Base-by-base conservation (phyloP, 345 rosid species). In the Euclidium syriacum region DNA sequence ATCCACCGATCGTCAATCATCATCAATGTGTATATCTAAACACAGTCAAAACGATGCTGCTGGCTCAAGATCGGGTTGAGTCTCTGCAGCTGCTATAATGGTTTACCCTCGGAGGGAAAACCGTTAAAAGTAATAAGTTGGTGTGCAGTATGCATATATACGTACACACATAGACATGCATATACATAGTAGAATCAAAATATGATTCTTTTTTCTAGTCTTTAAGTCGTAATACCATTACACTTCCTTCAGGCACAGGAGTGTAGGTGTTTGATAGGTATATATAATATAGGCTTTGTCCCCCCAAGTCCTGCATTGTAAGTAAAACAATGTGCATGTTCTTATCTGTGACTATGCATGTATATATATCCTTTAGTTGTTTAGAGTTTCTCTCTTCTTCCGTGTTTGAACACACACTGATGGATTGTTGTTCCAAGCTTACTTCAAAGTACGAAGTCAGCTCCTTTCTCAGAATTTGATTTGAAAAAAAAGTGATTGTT, bases 161-260 rank as follows among this genome's bases (percentile, higher is more conserved):
- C 29, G 42, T 0, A 67, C 38, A 68, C 60, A 69, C 33, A 53
- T 54, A 71, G 54, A 71, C 69, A 30, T 43, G 64, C 75, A 57
- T 71, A 49, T 64, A 64, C 70, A 57, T 50, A 10, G 61, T 57
- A 33, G 75, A 71, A 71, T 71, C 75, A 71, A 49, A 33, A 34
- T 64, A 64, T 71, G 75, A 71, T 71, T 71, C 75, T 64, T 70
- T 64, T 70, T 54, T 47, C 15, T n/a, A 56, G 63, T 56, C 38
- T 5, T n/a, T 4, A 33, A 29, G 70, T 49, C 20, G 24, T 64
- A 17, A 25, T 52, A 57, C 70, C 34, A 49, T 27, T 54, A 62
- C 69, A 70, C 58, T 70, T 61, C 44, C 70, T 49, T 64, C 39
- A 50, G 75, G 71, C 56, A 11, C 4, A 56, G 70, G 65, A 56